Conservation (phyloP, 139 green algal genomes). For the Micromonas pusilla region DNA sequence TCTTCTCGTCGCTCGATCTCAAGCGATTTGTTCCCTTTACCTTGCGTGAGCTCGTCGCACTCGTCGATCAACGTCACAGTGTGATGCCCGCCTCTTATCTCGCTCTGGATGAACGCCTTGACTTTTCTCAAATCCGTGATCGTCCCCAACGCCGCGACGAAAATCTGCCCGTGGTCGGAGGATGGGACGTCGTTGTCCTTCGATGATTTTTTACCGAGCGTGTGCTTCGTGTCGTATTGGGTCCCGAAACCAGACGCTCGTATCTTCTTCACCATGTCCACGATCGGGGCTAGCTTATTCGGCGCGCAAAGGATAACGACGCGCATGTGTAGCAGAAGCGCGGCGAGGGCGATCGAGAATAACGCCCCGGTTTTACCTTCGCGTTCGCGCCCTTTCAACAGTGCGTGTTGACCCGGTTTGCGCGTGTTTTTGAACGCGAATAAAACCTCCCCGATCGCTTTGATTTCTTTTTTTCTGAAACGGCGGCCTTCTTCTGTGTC, state of each 20-base stretch:
- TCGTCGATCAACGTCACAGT: constrained; percentile 12
- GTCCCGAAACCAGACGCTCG: background rate
- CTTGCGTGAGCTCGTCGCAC: constrained; percentile 16
- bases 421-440: background rate
- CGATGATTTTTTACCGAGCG: background rate
- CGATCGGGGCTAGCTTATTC: constrained; percentile 9
- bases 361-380: constrained; percentile 9
- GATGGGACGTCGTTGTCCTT: background rate
- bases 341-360: background rate
- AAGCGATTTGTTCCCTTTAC: constrained; percentile 2
- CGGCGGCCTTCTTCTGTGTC: background rate
- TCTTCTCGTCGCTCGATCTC: background rate
- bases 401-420: background rate
- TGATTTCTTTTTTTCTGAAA: background rate
- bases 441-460: background rate
- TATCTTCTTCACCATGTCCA: constrained; percentile 11
- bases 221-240: constrained; percentile 1
- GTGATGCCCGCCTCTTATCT: background rate
- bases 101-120: background rate
- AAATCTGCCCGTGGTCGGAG: background rate
- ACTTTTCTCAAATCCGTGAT: constrained; percentile 11
- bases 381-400: constrained; percentile 15
- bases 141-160: constrained; percentile 10
- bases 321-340: background rate
- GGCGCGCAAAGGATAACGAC: constrained; percentile 17